A percentile compares a stretch with the other conserved stretches of the same genome.
These are phyloP conservation scores for Vitis rotundifolia DNA, from an alignment of 164 flowering plant species.

Conservation along the genomic window DNA sequence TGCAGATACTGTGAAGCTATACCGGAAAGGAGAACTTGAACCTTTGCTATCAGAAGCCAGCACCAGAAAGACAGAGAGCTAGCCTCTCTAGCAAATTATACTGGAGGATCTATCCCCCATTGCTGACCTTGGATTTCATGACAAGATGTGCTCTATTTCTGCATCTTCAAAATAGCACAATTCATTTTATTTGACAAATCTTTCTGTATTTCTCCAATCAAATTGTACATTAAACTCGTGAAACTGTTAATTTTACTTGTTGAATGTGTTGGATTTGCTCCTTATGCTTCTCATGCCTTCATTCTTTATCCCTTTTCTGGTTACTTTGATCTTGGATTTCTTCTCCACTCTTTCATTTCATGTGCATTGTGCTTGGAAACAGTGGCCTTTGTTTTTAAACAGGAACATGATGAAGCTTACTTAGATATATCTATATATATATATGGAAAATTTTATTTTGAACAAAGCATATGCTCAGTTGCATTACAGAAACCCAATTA, in stretches of 20 bases:
- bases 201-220: not conserved
- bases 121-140: not conserved
- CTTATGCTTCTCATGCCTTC: not conserved
- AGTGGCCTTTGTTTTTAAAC: too few species aligned
- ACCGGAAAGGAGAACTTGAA: conserved; percentile 73
- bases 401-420: too few species aligned
- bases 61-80: conserved; percentile 33
- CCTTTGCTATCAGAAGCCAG: conserved; percentile 61
- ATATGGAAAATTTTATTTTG: too few species aligned
- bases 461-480: too few species aligned
- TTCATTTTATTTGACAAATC: not conserved
- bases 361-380: too few species aligned
- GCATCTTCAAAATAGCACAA: not conserved
- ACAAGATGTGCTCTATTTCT: conserved; percentile 2
- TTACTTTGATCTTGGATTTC: not conserved
- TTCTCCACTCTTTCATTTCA: too few species aligned
- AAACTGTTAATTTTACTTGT: not conserved
- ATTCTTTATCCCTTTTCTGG: not conserved
- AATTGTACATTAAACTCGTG: not conserved
- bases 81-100: conserved; percentile 2
- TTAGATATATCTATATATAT: too few species aligned
- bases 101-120: not conserved
- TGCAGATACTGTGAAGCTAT: conserved; percentile 77
- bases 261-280: not conserved
- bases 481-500: too few species aligned